Base-by-base conservation (phyloP, 257 asterid genomes). In the Lithospermum erythrorhizon region DNA sequence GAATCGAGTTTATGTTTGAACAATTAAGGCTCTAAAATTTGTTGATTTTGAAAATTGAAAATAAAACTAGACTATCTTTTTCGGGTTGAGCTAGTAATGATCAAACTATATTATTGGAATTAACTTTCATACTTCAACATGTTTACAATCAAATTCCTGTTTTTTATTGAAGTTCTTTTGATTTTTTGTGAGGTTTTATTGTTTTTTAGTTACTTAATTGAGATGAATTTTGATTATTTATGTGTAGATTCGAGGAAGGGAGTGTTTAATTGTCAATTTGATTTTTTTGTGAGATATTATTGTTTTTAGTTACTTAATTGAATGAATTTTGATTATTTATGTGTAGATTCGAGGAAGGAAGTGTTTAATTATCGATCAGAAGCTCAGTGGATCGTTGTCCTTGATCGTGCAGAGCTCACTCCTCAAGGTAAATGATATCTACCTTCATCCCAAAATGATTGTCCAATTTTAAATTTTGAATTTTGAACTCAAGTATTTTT, bases 361-460 rank as follows among this genome's bases (percentile, higher is more conserved):
- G 77, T 93, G 97, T 76, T 79, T 93, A 72, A 90, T 86, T 54
- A 76, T 93, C 72, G 98, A 93, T 72, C 96, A 93, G 62, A 89
- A 93, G 83, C 97, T 89, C 51, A 77, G 97, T 32, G 98, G 98
- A 6, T 79, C 98, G 35, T 87, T 93, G 61, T 89, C 97, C 19
- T 78, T 83, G 52, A 81, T 93, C 59, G 77, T 89, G 65, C 95
- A 78, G 70, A 86, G 90, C 80, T 81, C 96, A 63, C 87, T 86
- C 58, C 87, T 93, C 30, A 89, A 86, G 95, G 98, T 65, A 78
- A 61, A 30, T 69, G 54, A 49, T 55, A 35, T 27, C 45, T 35
- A 35, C 32, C 32, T 27, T 7, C 32, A 27, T 27, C 32, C 32
- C 0, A 27, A 27, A 27, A 5, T 5, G 32, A 27, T 27, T 27